Evolutionary conservation across 2,329 filamentous ascomycete species (phyloP).

Genomic region (Stagonosporopsis rhizophila): DNA sequence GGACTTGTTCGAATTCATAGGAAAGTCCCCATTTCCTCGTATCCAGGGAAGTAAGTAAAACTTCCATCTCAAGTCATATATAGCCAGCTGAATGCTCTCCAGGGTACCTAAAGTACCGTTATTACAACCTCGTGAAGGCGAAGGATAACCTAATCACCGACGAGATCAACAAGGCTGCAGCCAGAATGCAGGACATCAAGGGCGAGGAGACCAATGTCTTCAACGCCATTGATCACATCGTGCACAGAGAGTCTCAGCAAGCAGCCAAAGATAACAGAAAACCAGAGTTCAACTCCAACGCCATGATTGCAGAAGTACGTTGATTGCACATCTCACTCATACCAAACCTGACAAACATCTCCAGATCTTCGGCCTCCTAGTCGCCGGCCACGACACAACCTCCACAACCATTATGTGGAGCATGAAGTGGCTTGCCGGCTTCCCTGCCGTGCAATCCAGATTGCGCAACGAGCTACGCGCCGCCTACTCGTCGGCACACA

Average conservation of each 20-base stretch:
- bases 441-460: constrained; percentile 45
- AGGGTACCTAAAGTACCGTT: background rate
- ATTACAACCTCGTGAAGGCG: background rate
- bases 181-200: constrained; percentile 11
- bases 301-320: constrained; percentile 20
- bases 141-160: constrained; percentile 6
- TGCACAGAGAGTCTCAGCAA: constrained; percentile 14
- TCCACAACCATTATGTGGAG: constrained; percentile 52
- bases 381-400: constrained; percentile 58
- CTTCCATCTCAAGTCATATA: too few relatives aligned
- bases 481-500: constrained; percentile 32
- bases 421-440: constrained; percentile 49
- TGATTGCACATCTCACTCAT: background rate
- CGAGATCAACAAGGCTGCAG: constrained; percentile 14
- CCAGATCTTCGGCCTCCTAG: constrained; percentile 44
- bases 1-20: constrained; percentile 9
- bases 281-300: constrained; percentile 14
- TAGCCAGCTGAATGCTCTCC: background rate
- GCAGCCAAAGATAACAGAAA: constrained; percentile 10
- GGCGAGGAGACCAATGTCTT: constrained; percentile 5
- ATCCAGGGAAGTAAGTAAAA: background rate
- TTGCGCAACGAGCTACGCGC: constrained; percentile 42
- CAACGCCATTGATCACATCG: constrained; percentile 21
- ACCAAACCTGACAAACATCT: background rate
- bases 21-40: constrained; percentile 14